Evolutionary conservation across 148 eudicot species (phyloP).

Genomic region (Cornus florida): DNA sequence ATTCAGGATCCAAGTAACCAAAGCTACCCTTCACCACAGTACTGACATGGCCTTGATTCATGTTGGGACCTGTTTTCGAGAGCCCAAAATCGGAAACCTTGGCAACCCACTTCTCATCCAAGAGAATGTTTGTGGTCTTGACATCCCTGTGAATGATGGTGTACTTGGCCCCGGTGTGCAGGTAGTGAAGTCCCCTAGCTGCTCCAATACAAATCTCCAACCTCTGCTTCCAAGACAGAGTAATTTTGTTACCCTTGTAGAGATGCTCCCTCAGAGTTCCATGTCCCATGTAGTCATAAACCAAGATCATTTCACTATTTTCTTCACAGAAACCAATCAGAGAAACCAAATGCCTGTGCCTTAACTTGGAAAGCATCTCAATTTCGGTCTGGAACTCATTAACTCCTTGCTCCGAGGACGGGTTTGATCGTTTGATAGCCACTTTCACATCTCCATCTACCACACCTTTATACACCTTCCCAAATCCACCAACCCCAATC

Average conservation of each 20-base stretch:
- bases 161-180: constrained; percentile 46
- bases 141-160: constrained; percentile 53
- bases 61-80: constrained; percentile 49
- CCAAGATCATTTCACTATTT: constrained; percentile 39
- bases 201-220: constrained; percentile 55
- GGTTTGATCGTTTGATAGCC: constrained; percentile 53
- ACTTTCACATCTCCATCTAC: constrained; percentile 37
- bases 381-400: constrained; percentile 52
- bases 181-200: constrained; percentile 52
- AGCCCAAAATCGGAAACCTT: constrained; percentile 57
- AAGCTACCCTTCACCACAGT: constrained; percentile 53
- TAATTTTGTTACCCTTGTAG: constrained; percentile 38
- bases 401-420: constrained; percentile 53
- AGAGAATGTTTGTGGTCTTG: constrained; percentile 50
- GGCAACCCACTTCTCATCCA: constrained; percentile 58
- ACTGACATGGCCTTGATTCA: constrained; percentile 49
- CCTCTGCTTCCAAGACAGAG: constrained; percentile 54
- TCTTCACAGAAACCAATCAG: constrained; percentile 53
- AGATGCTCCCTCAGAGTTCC: constrained; percentile 56
- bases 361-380: constrained; percentile 50
- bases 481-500: constrained; percentile 59
- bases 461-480: constrained; percentile 51
- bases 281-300: constrained; percentile 51
- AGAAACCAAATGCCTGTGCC: constrained; percentile 50
- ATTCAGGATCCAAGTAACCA: constrained; percentile 55